Evolutionary conservation across 345 rosid genomes (phyloP).

Genomic region (Excoecaria cochinchinensis): DNA sequence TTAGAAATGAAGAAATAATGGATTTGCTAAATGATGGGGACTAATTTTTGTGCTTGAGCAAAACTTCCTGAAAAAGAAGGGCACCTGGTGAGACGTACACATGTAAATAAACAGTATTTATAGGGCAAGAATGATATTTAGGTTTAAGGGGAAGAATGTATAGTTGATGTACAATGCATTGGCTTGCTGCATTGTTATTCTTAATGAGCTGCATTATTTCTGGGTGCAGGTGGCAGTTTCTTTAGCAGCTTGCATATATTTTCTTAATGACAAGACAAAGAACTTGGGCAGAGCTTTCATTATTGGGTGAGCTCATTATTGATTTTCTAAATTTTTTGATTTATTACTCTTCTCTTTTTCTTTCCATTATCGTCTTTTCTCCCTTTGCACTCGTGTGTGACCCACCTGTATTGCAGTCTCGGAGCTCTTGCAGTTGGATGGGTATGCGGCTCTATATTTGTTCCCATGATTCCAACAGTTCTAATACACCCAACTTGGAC

Average conservation of each 20-base stretch:
- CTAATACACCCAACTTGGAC: slow-evolving; percentile 84
- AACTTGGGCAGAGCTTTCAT: slow-evolving; percentile 76
- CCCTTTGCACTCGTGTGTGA: neutral
- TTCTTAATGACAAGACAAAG: slow-evolving; percentile 89
- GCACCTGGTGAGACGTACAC: neutral
- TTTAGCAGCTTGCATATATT: slow-evolving; percentile 90
- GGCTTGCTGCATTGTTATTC: neutral
- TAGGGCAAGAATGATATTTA: neutral
- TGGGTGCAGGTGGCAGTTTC: slow-evolving; percentile 81
- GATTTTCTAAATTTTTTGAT: neutral
- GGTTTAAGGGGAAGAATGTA: neutral
- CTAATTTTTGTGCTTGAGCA: neutral
- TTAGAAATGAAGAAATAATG: neutral
- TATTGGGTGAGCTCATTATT: slow-evolving; percentile 52
- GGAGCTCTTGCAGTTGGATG: slow-evolving; percentile 86
- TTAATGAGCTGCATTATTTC: neutral
- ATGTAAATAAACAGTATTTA: neutral
- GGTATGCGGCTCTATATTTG: slow-evolving; percentile 71
- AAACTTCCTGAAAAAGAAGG: neutral
- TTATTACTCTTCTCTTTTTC: neutral
- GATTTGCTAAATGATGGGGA: neutral
- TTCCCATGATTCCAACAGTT: slow-evolving; percentile 78
- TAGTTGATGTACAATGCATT: neutral
- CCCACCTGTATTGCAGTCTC: slow-evolving; percentile 45
- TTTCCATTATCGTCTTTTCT: neutral